Evolutionary conservation across 805 yeast genomes (phyloP), one percentile per base, ranked within the genome.

Genomic region (Starmerella geochares): DNA sequence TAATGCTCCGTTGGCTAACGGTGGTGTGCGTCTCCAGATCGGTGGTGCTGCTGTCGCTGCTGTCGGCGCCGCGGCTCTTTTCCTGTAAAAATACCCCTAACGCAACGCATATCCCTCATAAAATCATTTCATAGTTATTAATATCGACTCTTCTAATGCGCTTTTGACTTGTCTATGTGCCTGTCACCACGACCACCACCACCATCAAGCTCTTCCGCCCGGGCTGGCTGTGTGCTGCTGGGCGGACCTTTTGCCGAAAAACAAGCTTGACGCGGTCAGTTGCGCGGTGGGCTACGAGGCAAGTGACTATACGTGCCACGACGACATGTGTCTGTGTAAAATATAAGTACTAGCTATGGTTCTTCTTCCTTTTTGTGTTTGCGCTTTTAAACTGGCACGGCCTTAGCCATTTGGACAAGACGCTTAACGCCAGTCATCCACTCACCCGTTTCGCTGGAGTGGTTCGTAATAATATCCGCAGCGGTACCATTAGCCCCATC

Each of bases 401-500:
- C 68, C 29, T 55, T 46, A n/a, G 62, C 58, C 67, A 92, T 85
- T 54, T 81, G 82, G 54, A 90, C 79, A 54, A 92, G 74, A 58
- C 96, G 79, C 66, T 83, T 86, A 42, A 92, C 81, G 59, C 98
- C 98, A 28, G 83, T 78, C 70, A 83, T 77, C 98, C 98, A 92
- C 60, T 82, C 79, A 13, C 95, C 96, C 55, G 83, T 78, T 65
- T 88, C 94, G 21, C 75, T 77, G 21, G 81, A 74, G 54, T 77
- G 74, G 32, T 76, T 74, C 7, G 86, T 74, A 20, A 83, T 76
- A 53, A 92, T 74, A 46, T 78, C 77, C 29, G 77, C 58, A 19
- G 62, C 67, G 24, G 60, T 54, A 1, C 72, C 65, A 47, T 73
- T 66, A 1, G 97, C 96, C 14, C 69, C 69, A 3, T 66, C 64